Percentiles rank a stretch among this genome's conserved stretches.
Evolutionary conservation across 371 early-diverging fungal genomes (phyloP).

Genomic region (Gilbertella persicaria): DNA sequence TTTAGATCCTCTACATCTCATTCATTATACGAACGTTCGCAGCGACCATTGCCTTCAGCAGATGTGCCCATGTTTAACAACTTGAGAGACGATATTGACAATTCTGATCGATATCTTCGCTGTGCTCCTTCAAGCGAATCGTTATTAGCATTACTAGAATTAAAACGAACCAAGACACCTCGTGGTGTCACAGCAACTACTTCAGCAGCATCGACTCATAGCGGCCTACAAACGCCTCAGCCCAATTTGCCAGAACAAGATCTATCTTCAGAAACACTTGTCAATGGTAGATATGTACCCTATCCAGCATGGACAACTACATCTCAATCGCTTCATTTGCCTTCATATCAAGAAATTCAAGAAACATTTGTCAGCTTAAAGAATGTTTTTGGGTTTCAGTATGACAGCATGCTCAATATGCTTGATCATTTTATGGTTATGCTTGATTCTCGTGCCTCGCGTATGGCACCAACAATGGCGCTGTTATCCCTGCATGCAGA

Average conservation of each 20-base stretch:
- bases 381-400: constrained; percentile 80
- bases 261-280: constrained; percentile 15
- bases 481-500: constrained; percentile 81
- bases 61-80: constrained; percentile 65
- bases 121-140: constrained; percentile 78
- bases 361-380: constrained; percentile 67
- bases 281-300: constrained; percentile 34
- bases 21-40: not conserved
- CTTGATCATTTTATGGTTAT: constrained; percentile 76
- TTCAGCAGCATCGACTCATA: constrained; percentile 3
- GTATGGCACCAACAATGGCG: constrained; percentile 75
- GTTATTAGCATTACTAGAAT: constrained; percentile 65
- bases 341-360: constrained; percentile 66
- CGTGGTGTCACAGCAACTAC: constrained; percentile 16
- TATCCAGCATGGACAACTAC: constrained; percentile 66
- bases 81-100: constrained; percentile 54
- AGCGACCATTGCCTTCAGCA: constrained; percentile 18
- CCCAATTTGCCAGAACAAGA: constrained; percentile 5
- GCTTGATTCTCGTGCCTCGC: constrained; percentile 82
- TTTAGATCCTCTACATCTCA: constrained; percentile 1
- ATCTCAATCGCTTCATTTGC: constrained; percentile 56
- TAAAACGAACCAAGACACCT: constrained; percentile 45
- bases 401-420: constrained; percentile 77
- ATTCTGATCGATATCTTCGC: constrained; percentile 67
- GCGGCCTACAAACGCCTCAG: constrained; percentile 3